These are phyloP conservation scores for Cytidiella melzeri DNA, from an alignment of 768 basidiomycete species.

Conservation along the genomic window DNA sequence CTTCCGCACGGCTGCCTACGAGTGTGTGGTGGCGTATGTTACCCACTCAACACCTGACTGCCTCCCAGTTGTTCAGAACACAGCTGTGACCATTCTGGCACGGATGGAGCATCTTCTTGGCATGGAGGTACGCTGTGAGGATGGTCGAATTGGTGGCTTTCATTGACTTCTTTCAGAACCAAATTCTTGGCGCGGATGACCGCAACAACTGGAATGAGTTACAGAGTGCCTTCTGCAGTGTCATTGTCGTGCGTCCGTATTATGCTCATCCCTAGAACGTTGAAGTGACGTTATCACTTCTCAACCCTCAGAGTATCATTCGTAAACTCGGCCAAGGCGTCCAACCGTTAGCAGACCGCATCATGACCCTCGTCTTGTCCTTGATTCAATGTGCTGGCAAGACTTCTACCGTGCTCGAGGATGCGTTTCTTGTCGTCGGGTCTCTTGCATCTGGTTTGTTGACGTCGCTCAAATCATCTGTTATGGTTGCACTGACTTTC, in stretches of 20 bases:
- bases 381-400: conserved; percentile 86
- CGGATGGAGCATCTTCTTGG: conserved; percentile 85
- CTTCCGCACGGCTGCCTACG: conserved; percentile 92
- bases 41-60: conserved; percentile 76
- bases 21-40: conserved; percentile 86
- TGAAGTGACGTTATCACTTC: background rate
- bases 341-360: conserved; percentile 83
- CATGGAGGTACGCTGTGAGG: conserved; percentile 65
- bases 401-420: conserved; percentile 91
- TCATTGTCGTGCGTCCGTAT: conserved; percentile 62
- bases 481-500: too few relatives aligned
- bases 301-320: conserved; percentile 57
- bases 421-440: conserved; percentile 92
- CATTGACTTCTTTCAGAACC: conserved; percentile 50
- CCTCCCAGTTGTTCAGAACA: conserved; percentile 75
- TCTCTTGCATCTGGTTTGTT: conserved; percentile 67
- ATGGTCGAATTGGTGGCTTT: too few relatives aligned
- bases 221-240: conserved; percentile 90
- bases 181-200: conserved; percentile 92
- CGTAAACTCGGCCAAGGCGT: conserved; percentile 81
- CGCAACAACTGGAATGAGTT: conserved; percentile 99
- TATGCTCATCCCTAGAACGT: background rate
- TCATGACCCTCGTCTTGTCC: conserved; percentile 87
- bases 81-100: conserved; percentile 73
- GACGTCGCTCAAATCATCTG: too few relatives aligned